Base-by-base conservation (phyloP, 305 asterid genomes). In the Coffea humblotiana region DNA sequence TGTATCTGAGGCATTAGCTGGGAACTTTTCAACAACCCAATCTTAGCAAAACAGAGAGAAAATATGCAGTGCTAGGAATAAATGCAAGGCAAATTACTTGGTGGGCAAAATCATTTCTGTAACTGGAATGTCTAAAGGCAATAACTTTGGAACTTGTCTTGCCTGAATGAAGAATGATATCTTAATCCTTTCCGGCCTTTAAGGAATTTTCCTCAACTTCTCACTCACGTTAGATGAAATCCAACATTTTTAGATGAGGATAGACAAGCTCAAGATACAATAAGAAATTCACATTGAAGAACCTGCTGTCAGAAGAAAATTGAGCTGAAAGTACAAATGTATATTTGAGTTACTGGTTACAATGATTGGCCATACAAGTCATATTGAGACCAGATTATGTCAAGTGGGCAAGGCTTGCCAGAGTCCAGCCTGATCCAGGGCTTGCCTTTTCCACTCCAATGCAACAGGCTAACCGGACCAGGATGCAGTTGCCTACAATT, bases 391-490 rank as follows among this genome's bases (percentile, higher is more conserved):
- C 95, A 89, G 19, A 88, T 8, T 80, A 84, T 79, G 79, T 91
- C 90, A 66, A 89, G 87, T 37, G 83, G 86, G 71, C 95, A 89
- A 18, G 95, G 91, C 52, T 63, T 77, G 70, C 88, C 85, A 3
- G 90, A 87, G 75, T 89, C 95, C 65, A 91, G 75, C 82, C 95
- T 85, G 68, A 88, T 67, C 94, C 94, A 90, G 40, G 94, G 92
- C 85, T 89, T 90, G 37, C 92, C 91, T 67, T 83, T 87, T 19
- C 87, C 87, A 76, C 90, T 87, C 87, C 90, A 87, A 73, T 87
- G 90, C 47, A 87, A 75, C 12, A 86, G 21, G 23, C 87, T 84
- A 9, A 77, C 79, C 0, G 87, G 87, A 7, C 87, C 89, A 56
- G 84, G 85, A 68, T 87, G 87, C 52, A 87, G 61, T 29, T 67